Percentiles rank a stretch among this genome's conserved stretches.
Conservation (phyloP, 768 basidiomycete genomes). For the Pulveroboletus sp. region DNA sequence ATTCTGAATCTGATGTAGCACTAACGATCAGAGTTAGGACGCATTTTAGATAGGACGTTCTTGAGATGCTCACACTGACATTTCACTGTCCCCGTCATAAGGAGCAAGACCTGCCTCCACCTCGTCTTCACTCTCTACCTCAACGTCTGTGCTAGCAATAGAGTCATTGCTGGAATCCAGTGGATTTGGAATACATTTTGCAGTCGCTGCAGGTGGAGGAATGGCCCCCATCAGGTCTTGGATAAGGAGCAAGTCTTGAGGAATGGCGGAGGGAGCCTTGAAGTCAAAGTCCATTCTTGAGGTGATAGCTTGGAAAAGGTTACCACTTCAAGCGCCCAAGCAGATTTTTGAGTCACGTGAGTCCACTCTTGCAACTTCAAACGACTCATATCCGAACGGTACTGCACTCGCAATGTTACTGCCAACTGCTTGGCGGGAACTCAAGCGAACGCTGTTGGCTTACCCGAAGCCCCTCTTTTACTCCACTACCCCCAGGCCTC, state of each 20-base stretch:
- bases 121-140: slow-evolving; percentile 64
- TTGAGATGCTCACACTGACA: slow-evolving; percentile 18
- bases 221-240: slow-evolving; percentile 53
- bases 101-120: slow-evolving; percentile 59
- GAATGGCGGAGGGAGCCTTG: slow-evolving; percentile 54
- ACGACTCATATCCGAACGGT: background rate
- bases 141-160: slow-evolving; percentile 50
- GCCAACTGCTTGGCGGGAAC: slow-evolving; percentile 2
- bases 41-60: background rate
- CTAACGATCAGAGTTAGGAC: slow-evolving; percentile 23
- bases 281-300: slow-evolving; percentile 38
- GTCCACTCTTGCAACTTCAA: too few species aligned
- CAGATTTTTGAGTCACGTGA: slow-evolving; percentile 23
- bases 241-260: slow-evolving; percentile 75
- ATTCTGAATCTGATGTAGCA: slow-evolving; percentile 33
- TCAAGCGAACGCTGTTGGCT: background rate
- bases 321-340: background rate
- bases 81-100: slow-evolving; percentile 36
- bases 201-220: background rate
- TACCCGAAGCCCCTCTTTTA: slow-evolving; percentile 32
- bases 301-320: background rate
- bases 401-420: slow-evolving; percentile 12
- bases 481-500: slow-evolving; percentile 54
- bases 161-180: slow-evolving; percentile 36
- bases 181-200: background rate